A percentile compares a stretch with the other conserved stretches of the same genome.
phyloP scores from a whole-genome alignment of 805 yeast species.

The Ogataea pini region DNA sequence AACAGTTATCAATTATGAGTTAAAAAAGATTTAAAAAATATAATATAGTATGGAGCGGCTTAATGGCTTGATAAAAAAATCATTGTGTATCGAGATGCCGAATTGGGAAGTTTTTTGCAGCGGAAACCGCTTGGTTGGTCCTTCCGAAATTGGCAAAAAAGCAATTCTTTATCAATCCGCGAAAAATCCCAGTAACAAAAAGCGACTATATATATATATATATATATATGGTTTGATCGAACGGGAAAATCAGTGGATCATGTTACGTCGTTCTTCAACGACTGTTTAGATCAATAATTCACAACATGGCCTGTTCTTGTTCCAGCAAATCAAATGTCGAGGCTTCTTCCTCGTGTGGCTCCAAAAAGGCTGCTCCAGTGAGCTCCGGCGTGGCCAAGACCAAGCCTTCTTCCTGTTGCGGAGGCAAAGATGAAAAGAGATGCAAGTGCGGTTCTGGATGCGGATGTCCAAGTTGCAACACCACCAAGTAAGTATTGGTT shows the following conservation, averaged over 20 bases:
- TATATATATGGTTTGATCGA: background rate
- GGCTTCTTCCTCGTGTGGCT: conserved; percentile 4
- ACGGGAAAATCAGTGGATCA: background rate
- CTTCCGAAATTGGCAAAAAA: conserved; percentile 12
- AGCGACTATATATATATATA: background rate
- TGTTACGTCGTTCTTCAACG: no score
- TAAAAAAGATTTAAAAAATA: background rate
- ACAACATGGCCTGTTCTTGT: conserved; percentile 28
- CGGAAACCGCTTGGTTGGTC: conserved; percentile 12
- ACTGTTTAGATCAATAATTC: background rate
- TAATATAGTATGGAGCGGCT: background rate
- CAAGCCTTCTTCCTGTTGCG: conserved; percentile 26
- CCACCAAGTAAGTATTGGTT: conserved; percentile 31
- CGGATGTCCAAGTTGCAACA: conserved; percentile 38
- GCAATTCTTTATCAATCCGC: conserved; percentile 1
- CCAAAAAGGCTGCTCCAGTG: conserved; percentile 3
- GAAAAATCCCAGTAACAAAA: background rate
- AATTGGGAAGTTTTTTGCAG: conserved; percentile 11
- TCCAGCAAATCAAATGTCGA: conserved; percentile 8
- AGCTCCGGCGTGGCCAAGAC: background rate
- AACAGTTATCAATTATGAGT: background rate
- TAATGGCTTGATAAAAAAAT: background rate
- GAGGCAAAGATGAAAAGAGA: conserved; percentile 27
- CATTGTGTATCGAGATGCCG: conserved; percentile 11
- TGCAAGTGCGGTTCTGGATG: conserved; percentile 40